Conservation (phyloP, 345 rosid genomes). For the Combretum micranthum region DNA sequence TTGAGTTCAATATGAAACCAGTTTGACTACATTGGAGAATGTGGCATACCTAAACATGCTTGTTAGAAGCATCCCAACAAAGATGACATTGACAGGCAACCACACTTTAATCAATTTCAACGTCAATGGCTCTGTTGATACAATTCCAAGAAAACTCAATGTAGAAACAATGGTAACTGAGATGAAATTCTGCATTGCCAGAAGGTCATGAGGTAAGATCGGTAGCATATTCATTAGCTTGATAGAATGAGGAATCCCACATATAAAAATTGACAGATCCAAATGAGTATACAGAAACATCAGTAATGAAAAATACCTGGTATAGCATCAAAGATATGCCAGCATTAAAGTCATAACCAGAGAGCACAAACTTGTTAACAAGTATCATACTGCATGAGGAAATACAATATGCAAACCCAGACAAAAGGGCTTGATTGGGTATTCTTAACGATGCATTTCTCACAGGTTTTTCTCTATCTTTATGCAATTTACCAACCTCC, state of each 20-base stretch:
- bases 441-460: conserved; percentile 33
- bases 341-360: conserved; percentile 88
- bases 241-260: no score
- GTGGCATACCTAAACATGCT: conserved; percentile 93
- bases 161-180: conserved; percentile 72
- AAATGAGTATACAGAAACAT: background rate
- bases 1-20: background rate
- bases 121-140: conserved; percentile 83
- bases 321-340: conserved; percentile 92
- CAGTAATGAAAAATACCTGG: conserved; percentile 50
- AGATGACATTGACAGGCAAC: conserved; percentile 91
- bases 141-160: conserved; percentile 60
- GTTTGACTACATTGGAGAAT: background rate
- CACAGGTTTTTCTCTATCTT: conserved; percentile 43
- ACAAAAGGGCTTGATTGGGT: conserved; percentile 70
- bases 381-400: conserved; percentile 98
- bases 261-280: no score
- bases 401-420: conserved; percentile 88
- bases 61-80: conserved; percentile 96
- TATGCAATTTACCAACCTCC: conserved; percentile 73
- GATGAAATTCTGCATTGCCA: conserved; percentile 72
- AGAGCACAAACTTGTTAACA: conserved; percentile 89
- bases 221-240: background rate
- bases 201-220: conserved; percentile 5
- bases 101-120: conserved; percentile 83